Percentiles rank a stretch among this genome's conserved stretches.
Conservation (phyloP, 2,329 filamentous ascomycete species). For the Trichoderma guizhouense region DNA sequence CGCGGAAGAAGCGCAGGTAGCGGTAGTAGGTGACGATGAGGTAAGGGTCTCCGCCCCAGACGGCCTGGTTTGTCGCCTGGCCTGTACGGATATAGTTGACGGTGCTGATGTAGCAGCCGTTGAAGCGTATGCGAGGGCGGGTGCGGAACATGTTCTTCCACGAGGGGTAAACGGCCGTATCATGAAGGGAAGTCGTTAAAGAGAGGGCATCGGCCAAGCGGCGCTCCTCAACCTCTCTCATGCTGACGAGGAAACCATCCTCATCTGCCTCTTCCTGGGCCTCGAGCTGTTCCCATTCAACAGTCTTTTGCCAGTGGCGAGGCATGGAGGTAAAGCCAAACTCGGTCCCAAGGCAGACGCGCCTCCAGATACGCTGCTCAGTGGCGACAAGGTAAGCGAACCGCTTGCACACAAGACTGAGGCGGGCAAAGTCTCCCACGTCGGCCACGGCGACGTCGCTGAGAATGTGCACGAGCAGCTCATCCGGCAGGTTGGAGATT, state of each 20-base stretch:
- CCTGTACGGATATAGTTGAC: constrained; percentile 92
- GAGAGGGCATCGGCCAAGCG: constrained; percentile 34
- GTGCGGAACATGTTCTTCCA: constrained; percentile 73
- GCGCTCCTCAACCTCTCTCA: constrained; percentile 36
- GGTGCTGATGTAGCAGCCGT: constrained; percentile 93
- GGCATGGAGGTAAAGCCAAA: constrained; percentile 83
- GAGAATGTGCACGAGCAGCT: constrained; percentile 79
- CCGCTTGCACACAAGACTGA: constrained; percentile 79
- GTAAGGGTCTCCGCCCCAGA: constrained; percentile 72
- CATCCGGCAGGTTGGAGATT: constrained; percentile 72
- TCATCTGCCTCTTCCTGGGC: constrained; percentile 28
- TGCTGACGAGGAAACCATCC: constrained; percentile 33
- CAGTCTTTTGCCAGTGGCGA: constrained; percentile 67
- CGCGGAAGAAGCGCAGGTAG: constrained; percentile 90
- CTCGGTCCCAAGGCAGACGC: constrained; percentile 64
- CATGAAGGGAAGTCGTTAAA: constrained; percentile 44
- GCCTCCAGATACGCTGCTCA: constrained; percentile 84
- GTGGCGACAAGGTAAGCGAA: constrained; percentile 80
- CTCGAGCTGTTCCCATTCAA: constrained; percentile 52
- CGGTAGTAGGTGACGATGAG: constrained; percentile 98
- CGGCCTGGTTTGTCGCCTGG: constrained; percentile 64
- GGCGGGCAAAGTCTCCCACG: constrained; percentile 69
- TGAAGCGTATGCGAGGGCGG: constrained; percentile 86
- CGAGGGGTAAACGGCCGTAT: constrained; percentile 43
- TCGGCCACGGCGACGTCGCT: constrained; percentile 69